phyloP scores from a whole-genome alignment of 345 rosid species.

The Salix suchowensis region DNA sequence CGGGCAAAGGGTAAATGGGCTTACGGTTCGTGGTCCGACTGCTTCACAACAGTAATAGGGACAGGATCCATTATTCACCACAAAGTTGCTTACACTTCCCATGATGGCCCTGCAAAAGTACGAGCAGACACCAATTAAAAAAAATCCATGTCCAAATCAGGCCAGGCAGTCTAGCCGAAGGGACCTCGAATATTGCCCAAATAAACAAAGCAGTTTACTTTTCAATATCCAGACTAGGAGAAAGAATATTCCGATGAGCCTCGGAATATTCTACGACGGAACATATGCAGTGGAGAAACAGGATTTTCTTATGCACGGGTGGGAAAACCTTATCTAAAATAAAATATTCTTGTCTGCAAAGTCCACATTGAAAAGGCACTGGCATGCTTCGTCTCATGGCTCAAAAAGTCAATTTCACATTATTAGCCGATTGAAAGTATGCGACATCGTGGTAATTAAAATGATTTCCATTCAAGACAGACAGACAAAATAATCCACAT shows the following conservation, averaged over 20 bases:
- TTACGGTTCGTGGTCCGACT: conserved; percentile 18
- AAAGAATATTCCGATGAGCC: no score
- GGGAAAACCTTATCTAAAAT: no score
- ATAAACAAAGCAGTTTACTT: not conserved
- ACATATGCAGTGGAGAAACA: no score
- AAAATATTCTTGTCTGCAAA: no score
- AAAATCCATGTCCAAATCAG: not conserved
- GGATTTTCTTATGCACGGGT: no score
- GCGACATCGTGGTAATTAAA: no score
- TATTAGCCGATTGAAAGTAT: no score
- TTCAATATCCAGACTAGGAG: no score
- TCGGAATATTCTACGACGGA: no score
- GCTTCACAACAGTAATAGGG: conserved; percentile 76
- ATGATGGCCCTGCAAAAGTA: conserved; percentile 49
- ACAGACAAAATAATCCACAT: not conserved
- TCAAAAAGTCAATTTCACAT: no score
- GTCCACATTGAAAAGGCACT: no score
- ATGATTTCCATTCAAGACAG: not conserved
- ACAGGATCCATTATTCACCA: conserved; percentile 64
- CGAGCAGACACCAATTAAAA: not conserved
- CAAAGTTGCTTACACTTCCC: conserved; percentile 86
- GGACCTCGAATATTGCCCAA: not conserved
- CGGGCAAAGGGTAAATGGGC: not conserved
- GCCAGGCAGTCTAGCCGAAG: not conserved
- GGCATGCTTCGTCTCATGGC: no score